Evolutionary conservation across 768 basidiomycete species (phyloP).

Genomic region (Tricholoma saponaceum): DNA sequence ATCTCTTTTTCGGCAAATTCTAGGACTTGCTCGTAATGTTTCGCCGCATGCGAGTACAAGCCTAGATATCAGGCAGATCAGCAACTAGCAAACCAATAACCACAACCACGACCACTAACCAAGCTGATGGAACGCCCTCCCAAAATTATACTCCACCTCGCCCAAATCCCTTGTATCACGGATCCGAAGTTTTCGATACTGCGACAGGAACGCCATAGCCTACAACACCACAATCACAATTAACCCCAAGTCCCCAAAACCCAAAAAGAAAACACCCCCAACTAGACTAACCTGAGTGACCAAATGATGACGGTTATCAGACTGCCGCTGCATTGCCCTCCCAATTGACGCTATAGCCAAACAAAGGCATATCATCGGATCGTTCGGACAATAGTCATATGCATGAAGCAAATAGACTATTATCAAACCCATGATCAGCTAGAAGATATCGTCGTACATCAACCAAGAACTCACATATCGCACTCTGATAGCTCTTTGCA

Average conservation of each 20-base stretch:
- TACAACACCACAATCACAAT: slow-evolving; percentile 24
- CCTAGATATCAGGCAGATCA: slow-evolving; percentile 39
- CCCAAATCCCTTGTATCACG: slow-evolving; percentile 38
- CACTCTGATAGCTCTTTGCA: slow-evolving; percentile 85
- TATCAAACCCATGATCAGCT: slow-evolving; percentile 24
- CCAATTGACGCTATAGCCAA: slow-evolving; percentile 85
- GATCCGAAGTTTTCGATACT: slow-evolving; percentile 68
- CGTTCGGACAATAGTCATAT: slow-evolving; percentile 77
- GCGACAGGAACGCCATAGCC: slow-evolving; percentile 81
- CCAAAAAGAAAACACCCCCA: too few relatives aligned
- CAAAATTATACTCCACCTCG: slow-evolving; percentile 94
- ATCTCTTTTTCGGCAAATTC: slow-evolving; percentile 48
- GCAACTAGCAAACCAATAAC: background rate
- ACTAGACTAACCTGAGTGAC: slow-evolving; percentile 52
- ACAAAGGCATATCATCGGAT: slow-evolving; percentile 81
- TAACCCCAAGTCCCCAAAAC: too few relatives aligned
- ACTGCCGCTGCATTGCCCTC: slow-evolving; percentile 89
- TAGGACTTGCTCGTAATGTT: slow-evolving; percentile 79
- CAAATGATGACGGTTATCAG: slow-evolving; percentile 90
- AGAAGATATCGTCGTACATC: background rate
- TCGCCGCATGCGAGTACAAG: slow-evolving; percentile 73
- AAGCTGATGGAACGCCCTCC: slow-evolving; percentile 88
- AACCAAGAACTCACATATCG: slow-evolving; percentile 63
- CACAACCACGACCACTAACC: slow-evolving; percentile 41
- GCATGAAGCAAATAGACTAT: slow-evolving; percentile 88